Base-by-base conservation (phyloP, 345 rosid species). In the Ceriops zippeliana region DNA sequence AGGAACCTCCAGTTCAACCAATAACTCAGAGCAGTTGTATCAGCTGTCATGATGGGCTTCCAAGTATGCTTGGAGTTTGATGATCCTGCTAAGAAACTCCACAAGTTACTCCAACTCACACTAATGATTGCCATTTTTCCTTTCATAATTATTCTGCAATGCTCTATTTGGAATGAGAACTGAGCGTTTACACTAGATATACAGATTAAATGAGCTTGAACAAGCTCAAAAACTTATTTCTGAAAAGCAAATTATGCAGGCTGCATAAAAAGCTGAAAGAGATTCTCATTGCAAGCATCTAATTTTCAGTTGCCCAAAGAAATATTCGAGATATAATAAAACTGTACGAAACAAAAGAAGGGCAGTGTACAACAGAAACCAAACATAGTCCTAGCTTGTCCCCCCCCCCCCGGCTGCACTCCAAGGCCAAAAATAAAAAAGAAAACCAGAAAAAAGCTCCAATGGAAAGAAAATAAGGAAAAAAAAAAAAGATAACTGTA, bases 1-100 rank as follows among this genome's bases (percentile, higher is more conserved):
- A 82, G 73, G 88, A 91, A 88, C 77, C 95, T 91, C 89, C 88
- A 86, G 85, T 89, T 93, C 76, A 93, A 73, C 98, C 98, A 93
- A 71, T 89, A 93, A 79, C 89, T 85, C 54, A 77, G 83, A 26
- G 83, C 76, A 68, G 87, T 83, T 0, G 98, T 86, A 76, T 89
- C 86, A 2, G 83, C 78, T 74, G 84, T 79, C 98, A 88, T 86
- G 75, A 63, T 54, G 26, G 83, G 93, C 81, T 81, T 76, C 86
- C 86, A 83, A 62, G 77, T 81, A 73, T 68, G 87, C 28, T 78
- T 73, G 2, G 76, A 75, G 19, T 77, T 75, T 3, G 76, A 76
- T 13, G 88, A 81, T 67, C 89, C 97, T 89, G 96, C 64, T n/a
- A 82, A 61, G 78, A 81, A 84, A 85, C 83, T 67, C 32, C 80